Evolutionary conservation across 2,329 filamentous ascomycete genomes (phyloP).

Genomic region (Penicillium sp.): DNA sequence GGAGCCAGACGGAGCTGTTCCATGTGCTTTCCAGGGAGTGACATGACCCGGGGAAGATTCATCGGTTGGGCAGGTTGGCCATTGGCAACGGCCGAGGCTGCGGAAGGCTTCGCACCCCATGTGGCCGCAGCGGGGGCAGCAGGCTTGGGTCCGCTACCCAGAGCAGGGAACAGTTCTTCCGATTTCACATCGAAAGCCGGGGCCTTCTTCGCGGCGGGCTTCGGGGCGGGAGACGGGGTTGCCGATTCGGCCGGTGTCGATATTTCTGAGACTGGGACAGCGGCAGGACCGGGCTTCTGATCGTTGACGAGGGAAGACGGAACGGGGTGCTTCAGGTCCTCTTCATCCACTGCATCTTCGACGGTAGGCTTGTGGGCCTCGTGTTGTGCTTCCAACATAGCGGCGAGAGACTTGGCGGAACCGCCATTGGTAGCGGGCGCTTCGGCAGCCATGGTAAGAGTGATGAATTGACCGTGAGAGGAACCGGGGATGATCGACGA

Average conservation of each 20-base stretch:
- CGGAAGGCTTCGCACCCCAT: conserved; percentile 64
- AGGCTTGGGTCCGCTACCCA: conserved; percentile 67
- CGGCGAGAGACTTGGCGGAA: conserved; percentile 45
- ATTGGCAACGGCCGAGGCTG: conserved; percentile 40
- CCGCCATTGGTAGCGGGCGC: conserved; percentile 31
- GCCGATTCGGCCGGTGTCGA: conserved; percentile 26
- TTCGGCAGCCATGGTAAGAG: conserved; percentile 33
- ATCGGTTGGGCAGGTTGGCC: conserved; percentile 48
- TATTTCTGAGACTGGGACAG: conserved; percentile 18
- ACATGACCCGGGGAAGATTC: conserved; percentile 55
- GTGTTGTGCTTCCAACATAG: conserved; percentile 52
- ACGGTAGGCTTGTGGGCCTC: conserved; percentile 61
- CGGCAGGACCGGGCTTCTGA: conserved; percentile 23
- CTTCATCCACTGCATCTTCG: conserved; percentile 77
- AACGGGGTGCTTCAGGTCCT: conserved; percentile 58
- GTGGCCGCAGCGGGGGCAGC: conserved; percentile 60
- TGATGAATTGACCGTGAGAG: conserved; percentile 3
- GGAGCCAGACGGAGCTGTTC: conserved; percentile 70
- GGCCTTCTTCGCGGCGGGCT: conserved; percentile 39
- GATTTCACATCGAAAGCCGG: conserved; percentile 71
- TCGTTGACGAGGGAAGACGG: conserved; percentile 43
- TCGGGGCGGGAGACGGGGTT: conserved; percentile 38
- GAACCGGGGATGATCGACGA: conserved; percentile 2
- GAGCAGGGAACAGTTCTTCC: conserved; percentile 87
- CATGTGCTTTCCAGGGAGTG: conserved; percentile 74